Evolutionary conservation across 1,284 basidiomycete species (phyloP).

Genomic region (Cutaneotrichosporon daszewskae): DNA sequence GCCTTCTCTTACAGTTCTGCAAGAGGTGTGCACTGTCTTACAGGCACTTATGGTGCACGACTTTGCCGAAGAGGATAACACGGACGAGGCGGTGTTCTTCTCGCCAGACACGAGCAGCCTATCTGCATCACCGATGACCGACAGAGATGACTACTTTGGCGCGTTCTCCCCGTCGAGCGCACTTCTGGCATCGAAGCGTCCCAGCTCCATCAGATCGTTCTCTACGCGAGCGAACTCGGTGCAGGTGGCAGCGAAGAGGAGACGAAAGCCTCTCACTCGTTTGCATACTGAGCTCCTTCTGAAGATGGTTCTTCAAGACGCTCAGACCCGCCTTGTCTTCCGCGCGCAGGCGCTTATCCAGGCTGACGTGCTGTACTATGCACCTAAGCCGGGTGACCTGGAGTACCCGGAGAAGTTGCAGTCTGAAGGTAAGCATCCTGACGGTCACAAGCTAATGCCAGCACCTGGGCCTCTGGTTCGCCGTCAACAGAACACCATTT

Average conservation of each 20-base stretch:
- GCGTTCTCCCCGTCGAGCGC: conserved; percentile 33
- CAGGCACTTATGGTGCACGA: conserved; percentile 91
- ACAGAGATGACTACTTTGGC: conserved; percentile 22
- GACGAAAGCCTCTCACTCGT: conserved; percentile 49
- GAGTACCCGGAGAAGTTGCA: conserved; percentile 69
- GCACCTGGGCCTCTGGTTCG: conserved; percentile 12
- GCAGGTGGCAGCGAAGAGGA: conserved; percentile 1
- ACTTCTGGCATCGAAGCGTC: conserved; percentile 5
- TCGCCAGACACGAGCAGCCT: conserved; percentile 21
- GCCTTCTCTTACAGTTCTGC: conserved; percentile 72
- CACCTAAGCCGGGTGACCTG: conserved; percentile 64
- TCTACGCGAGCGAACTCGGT: not conserved
- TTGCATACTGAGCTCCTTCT: conserved; percentile 68
- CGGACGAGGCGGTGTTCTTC: conserved; percentile 19
- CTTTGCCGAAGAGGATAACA: conserved; percentile 23
- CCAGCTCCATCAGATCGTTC: conserved; percentile 7
- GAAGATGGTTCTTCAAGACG: conserved; percentile 85
- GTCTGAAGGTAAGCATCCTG: conserved; percentile 16
- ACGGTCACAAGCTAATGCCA: not conserved
- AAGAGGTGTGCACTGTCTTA: conserved; percentile 87
- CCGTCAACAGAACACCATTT: conserved; percentile 15
- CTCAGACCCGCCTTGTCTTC: conserved; percentile 87
- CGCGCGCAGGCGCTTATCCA: conserved; percentile 86
- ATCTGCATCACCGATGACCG: conserved; percentile 8
- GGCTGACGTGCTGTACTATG: conserved; percentile 75